Conservation (phyloP, 169 alveolate species). For the Eimeria mitis region DNA sequence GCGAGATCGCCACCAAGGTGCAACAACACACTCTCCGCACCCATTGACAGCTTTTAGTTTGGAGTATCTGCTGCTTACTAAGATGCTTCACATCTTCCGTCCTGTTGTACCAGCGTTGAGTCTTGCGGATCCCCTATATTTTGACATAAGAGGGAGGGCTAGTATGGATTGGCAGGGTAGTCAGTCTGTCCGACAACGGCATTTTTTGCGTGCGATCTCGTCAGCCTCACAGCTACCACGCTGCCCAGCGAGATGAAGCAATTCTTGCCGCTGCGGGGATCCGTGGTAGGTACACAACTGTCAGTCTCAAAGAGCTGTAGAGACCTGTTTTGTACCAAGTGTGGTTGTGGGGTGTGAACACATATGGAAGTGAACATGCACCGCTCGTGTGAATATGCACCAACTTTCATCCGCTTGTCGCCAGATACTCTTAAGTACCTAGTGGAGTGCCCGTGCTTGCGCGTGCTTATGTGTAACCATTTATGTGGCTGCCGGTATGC, state of each 20-base stretch:
- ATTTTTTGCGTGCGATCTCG: neutral
- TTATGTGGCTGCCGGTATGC: neutral
- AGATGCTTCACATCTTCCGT: neutral
- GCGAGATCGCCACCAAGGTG: constrained; percentile 63
- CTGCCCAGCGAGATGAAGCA: constrained; percentile 75
- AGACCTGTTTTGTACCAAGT: neutral
- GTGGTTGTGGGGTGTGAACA: neutral
- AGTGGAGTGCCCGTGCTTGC: neutral
- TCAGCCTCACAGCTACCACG: constrained; percentile 72
- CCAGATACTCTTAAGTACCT: neutral
- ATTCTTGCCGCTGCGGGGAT: constrained; percentile 63
- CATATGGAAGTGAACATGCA: neutral
- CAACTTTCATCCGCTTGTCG: neutral
- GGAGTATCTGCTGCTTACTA: neutral
- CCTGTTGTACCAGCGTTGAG: neutral
- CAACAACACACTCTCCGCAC: neutral
- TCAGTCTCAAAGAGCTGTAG: neutral
- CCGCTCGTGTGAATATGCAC: neutral
- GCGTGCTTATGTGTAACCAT: neutral
- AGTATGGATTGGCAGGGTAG: neutral
- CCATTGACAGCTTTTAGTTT: neutral
- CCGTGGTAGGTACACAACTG: constrained; percentile 19
- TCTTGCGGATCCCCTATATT: neutral
- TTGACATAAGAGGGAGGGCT: neutral
- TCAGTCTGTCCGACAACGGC: neutral